Base-by-base conservation (phyloP, 2,329 filamentous ascomycete genomes). In the Phoma sp. region DNA sequence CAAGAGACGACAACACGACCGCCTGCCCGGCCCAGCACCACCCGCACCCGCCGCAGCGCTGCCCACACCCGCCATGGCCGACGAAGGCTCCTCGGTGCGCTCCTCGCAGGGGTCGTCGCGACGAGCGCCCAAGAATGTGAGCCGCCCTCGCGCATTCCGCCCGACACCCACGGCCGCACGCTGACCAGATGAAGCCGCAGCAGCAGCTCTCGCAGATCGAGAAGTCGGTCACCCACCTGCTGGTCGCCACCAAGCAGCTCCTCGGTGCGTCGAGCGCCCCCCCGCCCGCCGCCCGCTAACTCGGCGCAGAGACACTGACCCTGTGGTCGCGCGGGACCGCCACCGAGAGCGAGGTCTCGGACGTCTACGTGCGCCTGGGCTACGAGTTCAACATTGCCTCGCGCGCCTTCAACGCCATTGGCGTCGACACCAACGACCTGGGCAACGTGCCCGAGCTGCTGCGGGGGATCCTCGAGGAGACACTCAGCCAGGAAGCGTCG, bases 381-480 rank as follows among this genome's bases (percentile, higher is more conserved):
- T 99, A 99, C 77, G 95, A 99, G 77, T 99, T 99, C 83, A 99
- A 99, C 77, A 95, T 99, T 80, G 95, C 95, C 23, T 98, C 93
- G 76, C 89, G 95, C 50, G 93, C 95, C 57, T 99, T 99, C 77
- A 92, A 91, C 68, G 92, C 93, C 53, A 99, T 99, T 69, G 95
- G 96, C 58, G 95, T 99, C 59, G 95, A 99, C 69, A 97, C 93
- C 1, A 86, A 87, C 21, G 95, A 99, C 74, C 83, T 99, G 11
- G 95, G 95, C 52, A 96, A 96, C 65, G 95, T 99, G 2, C 95
- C 95, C 5, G 95, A 99, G 74, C 81, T 93, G 54, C 79, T 99
- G 59, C 87, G 95, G 66, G 87, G 88, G 55, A 98, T 99, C 52
- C 84, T 99, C 48, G 95, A 99, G 76, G 91, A 96, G 52, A 99